phyloP scores from a whole-genome alignment of 768 basidiomycete species.

The Mycena latifolia region DNA sequence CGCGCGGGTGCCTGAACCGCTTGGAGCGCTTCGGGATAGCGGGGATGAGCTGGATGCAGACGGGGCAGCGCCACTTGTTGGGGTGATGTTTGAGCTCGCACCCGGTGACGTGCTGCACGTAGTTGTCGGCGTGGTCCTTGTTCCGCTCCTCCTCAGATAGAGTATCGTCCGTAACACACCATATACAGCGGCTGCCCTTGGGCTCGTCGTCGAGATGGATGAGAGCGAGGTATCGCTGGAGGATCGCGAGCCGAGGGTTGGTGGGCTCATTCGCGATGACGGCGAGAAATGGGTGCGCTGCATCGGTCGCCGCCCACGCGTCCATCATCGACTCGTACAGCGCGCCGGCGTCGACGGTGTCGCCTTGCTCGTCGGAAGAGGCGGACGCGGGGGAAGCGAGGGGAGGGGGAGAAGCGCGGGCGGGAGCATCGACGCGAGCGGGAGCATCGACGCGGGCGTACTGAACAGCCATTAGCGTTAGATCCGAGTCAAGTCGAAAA shows the following conservation, averaged over 20 bases:
- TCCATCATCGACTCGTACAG: background rate
- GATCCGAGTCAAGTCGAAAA: no score
- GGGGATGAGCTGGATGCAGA: background rate
- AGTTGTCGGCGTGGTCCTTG: background rate
- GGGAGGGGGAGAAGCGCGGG: background rate
- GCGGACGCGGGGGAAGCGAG: no score
- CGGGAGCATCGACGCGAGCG: no score
- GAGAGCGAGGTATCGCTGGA: background rate
- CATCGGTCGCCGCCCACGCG: background rate
- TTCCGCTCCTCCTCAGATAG: background rate
- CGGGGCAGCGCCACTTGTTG: background rate
- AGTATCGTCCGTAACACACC: background rate
- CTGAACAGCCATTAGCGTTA: no score
- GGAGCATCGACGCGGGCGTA: no score
- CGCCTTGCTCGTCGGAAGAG: no score
- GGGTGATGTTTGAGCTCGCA: constrained; percentile 1
- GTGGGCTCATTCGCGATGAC: background rate
- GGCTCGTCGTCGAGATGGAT: background rate
- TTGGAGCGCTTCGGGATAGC: background rate
- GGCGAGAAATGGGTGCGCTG: background rate
- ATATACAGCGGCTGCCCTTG: background rate
- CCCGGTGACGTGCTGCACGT: background rate
- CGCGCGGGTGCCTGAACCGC: background rate
- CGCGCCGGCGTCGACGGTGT: background rate
- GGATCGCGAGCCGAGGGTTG: background rate